A percentile compares a stretch with the other conserved stretches of the same genome.
Conservation (phyloP, 257 asterid genomes). For the Gentiana dahurica region DNA sequence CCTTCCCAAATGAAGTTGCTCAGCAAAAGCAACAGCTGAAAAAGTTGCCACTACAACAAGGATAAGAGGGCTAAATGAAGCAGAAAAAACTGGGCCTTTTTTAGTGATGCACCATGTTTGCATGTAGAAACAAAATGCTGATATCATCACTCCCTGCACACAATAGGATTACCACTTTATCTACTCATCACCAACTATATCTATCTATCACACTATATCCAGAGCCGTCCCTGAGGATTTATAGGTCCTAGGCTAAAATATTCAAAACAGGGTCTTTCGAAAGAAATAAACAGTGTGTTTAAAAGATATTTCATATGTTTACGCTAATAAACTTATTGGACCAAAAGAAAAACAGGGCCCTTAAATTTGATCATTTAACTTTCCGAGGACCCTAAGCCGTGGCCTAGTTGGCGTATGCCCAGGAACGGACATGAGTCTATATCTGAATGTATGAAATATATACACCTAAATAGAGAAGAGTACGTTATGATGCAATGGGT, state of each 20-base stretch:
- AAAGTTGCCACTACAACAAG: slow-evolving; percentile 11
- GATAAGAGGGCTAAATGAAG: slow-evolving; percentile 13
- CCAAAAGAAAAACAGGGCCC: too few relatives aligned
- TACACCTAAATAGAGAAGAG: background rate
- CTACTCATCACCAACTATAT: background rate
- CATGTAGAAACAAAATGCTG: slow-evolving; percentile 5
- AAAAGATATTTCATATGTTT: too few relatives aligned
- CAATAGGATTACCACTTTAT: background rate
- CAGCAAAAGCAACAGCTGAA: slow-evolving; percentile 15
- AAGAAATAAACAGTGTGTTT: too few relatives aligned
- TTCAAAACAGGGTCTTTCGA: too few relatives aligned
- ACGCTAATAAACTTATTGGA: too few relatives aligned
- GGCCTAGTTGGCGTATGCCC: background rate
- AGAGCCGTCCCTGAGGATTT: too few relatives aligned
- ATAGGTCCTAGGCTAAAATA: too few relatives aligned
- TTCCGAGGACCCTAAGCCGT: too few relatives aligned
- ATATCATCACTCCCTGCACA: slow-evolving; percentile 1
- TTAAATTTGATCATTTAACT: too few relatives aligned
- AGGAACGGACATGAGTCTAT: background rate
- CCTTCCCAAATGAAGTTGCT: slow-evolving; percentile 22
- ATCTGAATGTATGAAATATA: background rate
- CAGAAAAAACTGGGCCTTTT: slow-evolving; percentile 17
- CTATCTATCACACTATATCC: too few relatives aligned
- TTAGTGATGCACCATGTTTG: slow-evolving; percentile 15
- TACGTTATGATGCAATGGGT: background rate